These are phyloP conservation scores for Cryphonectria japonica DNA, from an alignment of 2,329 filamentous ascomycete species.

Conservation along the genomic window DNA sequence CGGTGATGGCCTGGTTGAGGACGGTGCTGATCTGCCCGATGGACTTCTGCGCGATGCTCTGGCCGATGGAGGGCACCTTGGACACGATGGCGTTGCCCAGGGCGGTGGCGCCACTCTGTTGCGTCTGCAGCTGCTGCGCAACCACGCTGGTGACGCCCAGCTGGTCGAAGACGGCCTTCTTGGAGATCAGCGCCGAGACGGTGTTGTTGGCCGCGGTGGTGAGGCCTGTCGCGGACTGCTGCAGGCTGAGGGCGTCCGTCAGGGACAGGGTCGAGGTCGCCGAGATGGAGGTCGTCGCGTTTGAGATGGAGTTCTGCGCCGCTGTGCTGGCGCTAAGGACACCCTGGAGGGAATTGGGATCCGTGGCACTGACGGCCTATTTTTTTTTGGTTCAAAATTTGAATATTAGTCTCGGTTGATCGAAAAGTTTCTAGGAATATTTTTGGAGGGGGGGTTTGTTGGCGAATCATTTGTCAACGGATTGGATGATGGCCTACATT, in stretches of 20 bases:
- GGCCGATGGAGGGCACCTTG: slow-evolving; percentile 37
- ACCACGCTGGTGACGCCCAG: slow-evolving; percentile 35
- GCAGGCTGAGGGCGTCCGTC: slow-evolving; percentile 30
- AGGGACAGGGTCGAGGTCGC: slow-evolving; percentile 34
- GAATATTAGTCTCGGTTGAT: not conserved
- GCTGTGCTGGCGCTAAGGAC: slow-evolving; percentile 38
- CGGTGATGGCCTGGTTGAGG: slow-evolving; percentile 33
- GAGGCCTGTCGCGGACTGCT: slow-evolving; percentile 32
- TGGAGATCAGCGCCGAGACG: slow-evolving; percentile 32
- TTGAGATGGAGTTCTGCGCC: slow-evolving; percentile 29
- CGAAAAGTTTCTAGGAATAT: too few species aligned
- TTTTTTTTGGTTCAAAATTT: too few species aligned
- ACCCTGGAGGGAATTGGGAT: slow-evolving; percentile 54
- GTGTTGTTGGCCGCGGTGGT: slow-evolving; percentile 33
- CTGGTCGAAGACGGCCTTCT: slow-evolving; percentile 37
- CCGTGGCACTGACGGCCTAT: slow-evolving; percentile 20
- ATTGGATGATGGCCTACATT: not conserved
- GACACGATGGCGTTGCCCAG: slow-evolving; percentile 35
- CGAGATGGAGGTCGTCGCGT: slow-evolving; percentile 35
- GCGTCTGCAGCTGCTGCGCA: slow-evolving; percentile 33
- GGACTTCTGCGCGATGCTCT: slow-evolving; percentile 36
- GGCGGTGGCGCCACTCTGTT: slow-evolving; percentile 39
- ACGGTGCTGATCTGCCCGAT: slow-evolving; percentile 34
- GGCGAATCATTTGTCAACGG: not conserved
- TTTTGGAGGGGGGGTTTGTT: not conserved